Conservation (phyloP, 441 rosid genomes). For the Populus tomentosa region DNA sequence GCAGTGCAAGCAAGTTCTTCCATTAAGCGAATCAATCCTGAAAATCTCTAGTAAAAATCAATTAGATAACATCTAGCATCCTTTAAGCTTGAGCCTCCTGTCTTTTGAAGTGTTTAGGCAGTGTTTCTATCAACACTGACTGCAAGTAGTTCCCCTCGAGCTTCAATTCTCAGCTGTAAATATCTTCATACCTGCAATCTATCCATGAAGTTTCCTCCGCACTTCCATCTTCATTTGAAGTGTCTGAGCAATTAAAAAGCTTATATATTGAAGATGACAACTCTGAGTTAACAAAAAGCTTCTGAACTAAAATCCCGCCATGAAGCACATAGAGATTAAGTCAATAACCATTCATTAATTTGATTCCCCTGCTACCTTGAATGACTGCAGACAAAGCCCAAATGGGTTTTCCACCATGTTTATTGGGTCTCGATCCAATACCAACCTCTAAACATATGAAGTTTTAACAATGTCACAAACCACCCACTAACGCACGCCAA, state of each 20-base stretch:
- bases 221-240: constrained; percentile 90
- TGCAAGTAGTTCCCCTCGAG: constrained; percentile 67
- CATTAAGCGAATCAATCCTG: constrained; percentile 58
- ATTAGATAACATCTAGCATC: too few species aligned
- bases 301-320: constrained; percentile 12
- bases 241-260: constrained; percentile 69
- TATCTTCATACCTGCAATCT: constrained; percentile 94
- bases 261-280: background rate
- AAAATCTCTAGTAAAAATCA: constrained; percentile 32
- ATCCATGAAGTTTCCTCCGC: constrained; percentile 83
- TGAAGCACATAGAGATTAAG: constrained; percentile 5
- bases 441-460: too few species aligned
- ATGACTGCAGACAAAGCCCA: background rate
- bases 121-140: too few species aligned
- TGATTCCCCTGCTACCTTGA: too few species aligned
- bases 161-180: constrained; percentile 63
- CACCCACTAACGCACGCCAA: too few species aligned
- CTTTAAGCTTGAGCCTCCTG: too few species aligned
- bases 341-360: constrained; percentile 45
- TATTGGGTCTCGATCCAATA: too few species aligned
- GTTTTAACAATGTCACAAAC: too few species aligned
- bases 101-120: too few species aligned
- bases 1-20: constrained; percentile 71
- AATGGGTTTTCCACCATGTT: too few species aligned
- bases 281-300: background rate